Evolutionary conservation across 768 basidiomycete species (phyloP), one percentile per base, ranked within the genome.

Genomic region (Chalciporus sphaerocephalus): DNA sequence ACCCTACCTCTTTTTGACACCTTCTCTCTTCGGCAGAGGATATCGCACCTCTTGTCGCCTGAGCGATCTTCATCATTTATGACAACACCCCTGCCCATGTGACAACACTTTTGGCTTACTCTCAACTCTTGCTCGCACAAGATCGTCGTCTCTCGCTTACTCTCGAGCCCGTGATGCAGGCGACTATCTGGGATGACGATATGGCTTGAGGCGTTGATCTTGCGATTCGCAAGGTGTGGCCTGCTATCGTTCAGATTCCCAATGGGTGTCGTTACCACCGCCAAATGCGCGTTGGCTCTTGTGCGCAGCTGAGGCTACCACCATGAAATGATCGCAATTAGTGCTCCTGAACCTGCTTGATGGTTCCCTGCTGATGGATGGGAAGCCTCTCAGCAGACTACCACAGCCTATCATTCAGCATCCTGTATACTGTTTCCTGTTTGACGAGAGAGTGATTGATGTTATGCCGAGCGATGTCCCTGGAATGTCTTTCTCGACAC

Each of bases 321-420:
- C 25, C 2, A 47, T 33, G 12, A 46, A 54, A 23, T 6, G 30
- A 25, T 47, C 54, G 16, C 68, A 69, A 37, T 38, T n/a, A 16
- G 59, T 77, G 6, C 62, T 69, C 38, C 57, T 73, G 16, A 69
- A 79, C 43, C 25, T 78, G 1, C 48, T 76, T 3, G 52, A 62
- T 15, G 75, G 75, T 11, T 39, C 53, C 18, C 56, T 79, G 1
- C 60, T 76, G 15, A 60, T 79, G 9, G 55, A 71, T 10, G 75
- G 75, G 6, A 65, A 65, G 45, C 62, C 68, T 1, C 44, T 72
- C 8, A 68, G 71, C 15, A 65, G 61, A 18, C 63, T 78, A 12
- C 71, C 75, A 0, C 22, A 33, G 7, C 46, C 50, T 0, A 70
- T 76, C 22, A 33, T 55, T 2, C 38, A 20, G 0, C 65, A 75